These are phyloP conservation scores for Arthrobotrys musiformis DNA, from an alignment of 2,329 filamentous ascomycete species.

Conservation along the genomic window DNA sequence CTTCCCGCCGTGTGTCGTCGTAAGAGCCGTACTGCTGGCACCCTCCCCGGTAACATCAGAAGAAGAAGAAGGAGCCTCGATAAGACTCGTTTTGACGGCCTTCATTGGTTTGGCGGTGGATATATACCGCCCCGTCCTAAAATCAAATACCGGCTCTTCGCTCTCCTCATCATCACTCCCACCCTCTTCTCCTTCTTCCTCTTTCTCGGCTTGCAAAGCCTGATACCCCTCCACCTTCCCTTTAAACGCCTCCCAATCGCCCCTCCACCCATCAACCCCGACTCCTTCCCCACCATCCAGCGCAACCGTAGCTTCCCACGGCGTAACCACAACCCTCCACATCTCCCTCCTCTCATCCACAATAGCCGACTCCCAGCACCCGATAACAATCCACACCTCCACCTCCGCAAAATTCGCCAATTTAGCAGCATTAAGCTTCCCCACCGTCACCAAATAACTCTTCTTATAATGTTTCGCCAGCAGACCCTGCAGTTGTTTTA, in stretches of 20 bases:
- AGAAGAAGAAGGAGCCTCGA: background rate
- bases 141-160: conserved; percentile 85
- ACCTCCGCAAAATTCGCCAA: conserved; percentile 96
- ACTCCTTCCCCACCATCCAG: conserved; percentile 78
- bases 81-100: conserved; percentile 56
- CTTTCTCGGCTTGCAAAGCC: conserved; percentile 52
- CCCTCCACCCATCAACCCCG: conserved; percentile 90
- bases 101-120: conserved; percentile 81
- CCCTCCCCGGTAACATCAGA: conserved; percentile 59
- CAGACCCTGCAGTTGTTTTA: conserved; percentile 76
- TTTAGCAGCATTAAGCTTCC: conserved; percentile 94
- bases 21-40: conserved; percentile 67
- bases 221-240: conserved; percentile 60
- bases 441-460: conserved; percentile 94
- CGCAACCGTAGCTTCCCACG: conserved; percentile 86
- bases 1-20: conserved; percentile 68
- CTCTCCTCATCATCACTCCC: conserved; percentile 64
- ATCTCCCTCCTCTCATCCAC: conserved; percentile 86
- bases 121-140: conserved; percentile 85
- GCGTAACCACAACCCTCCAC: conserved; percentile 90
- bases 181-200: conserved; percentile 51
- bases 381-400: conserved; percentile 95
- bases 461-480: conserved; percentile 89
- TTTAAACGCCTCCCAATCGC: conserved; percentile 79
- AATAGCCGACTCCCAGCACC: conserved; percentile 96